Evolutionary conservation across 2,329 filamentous ascomycete genomes (phyloP), one percentile per base, ranked within the genome.

Genomic region (Microcyclosporella mali): DNA sequence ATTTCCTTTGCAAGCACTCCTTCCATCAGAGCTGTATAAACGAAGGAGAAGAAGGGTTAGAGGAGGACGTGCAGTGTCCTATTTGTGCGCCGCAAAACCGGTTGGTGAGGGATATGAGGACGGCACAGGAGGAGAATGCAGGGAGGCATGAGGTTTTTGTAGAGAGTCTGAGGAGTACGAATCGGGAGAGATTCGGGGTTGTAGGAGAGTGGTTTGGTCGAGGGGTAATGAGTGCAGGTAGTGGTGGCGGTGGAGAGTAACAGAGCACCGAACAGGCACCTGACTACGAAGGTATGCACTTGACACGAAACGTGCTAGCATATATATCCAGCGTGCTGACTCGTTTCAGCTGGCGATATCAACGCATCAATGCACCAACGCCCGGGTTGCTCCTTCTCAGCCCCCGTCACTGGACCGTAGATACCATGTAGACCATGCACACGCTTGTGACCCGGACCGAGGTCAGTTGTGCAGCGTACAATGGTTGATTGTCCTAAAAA

Each of bases 1-100:
- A 98, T 62, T 98, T 98, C 64, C 68, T 98, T 50, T 98, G 92
- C 71, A 95, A 94, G 64, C 92, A 98, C 64, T 89, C 84, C 47
- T 98, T 95, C 72, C 92, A 98, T 62, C 87, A 94, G 68, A 77
- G 86, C 34, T 98, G 90, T 65, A 70, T 98, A 32, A 85, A 86
- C 60, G 71, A 73, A 4, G 55, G 57, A 7, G 51, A 53, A 33
- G 45, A 40, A 12, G 65, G 61, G 3, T 64, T 61, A 2, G 67
- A 69, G 21, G 73, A 77, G 16, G 81, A 82, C 40, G 74, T 6
- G 14, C 88, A 95, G 65, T 98, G 92, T 62, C 88, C 90, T 8
- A 75, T 88, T 27, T 98, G 92, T 58, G 81, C 85, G 18, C 75
- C 79, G 15, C 82, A 86, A 48, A 95, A 97, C 58, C 81, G 87